A percentile compares a stretch with the other conserved stretches of the same genome.
phyloP scores from a whole-genome alignment of 176 grass and related monocot genomes.

The Elymus sibiricus region DNA sequence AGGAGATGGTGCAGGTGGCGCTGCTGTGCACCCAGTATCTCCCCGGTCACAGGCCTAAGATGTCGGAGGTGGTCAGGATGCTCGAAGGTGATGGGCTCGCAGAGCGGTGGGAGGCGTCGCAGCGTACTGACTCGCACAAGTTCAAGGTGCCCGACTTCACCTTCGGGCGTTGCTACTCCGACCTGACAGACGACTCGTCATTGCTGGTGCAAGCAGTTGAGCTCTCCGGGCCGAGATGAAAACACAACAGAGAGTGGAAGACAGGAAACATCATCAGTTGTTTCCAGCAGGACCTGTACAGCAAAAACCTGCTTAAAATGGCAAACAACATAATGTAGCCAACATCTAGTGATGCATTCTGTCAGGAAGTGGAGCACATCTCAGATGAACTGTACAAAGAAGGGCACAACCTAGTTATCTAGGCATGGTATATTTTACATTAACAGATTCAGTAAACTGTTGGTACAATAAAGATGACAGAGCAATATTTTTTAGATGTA shows the following conservation, averaged over 20 bases:
- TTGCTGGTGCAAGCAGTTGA: constrained; percentile 73
- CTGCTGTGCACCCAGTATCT: constrained; percentile 85
- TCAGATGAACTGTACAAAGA: constrained; percentile 36
- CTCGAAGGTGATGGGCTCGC: constrained; percentile 85
- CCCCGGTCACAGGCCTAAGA: constrained; percentile 62
- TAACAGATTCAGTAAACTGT: constrained; percentile 39
- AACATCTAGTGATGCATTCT: constrained; percentile 25
- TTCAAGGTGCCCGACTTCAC: constrained; percentile 64
- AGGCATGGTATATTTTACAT: constrained; percentile 44
- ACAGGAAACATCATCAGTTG: constrained; percentile 15
- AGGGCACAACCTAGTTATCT: constrained; percentile 26
- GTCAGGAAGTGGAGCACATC: constrained; percentile 33
- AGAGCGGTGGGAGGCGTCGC: constrained; percentile 75
- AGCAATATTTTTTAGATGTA: constrained; percentile 16
- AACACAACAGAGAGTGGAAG: constrained; percentile 12
- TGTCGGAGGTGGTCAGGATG: constrained; percentile 84
- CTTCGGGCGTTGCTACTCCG: constrained; percentile 52
- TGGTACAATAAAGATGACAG: constrained; percentile 19
- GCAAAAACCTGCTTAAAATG: constrained; percentile 6
- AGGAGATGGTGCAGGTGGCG: constrained; percentile 84
- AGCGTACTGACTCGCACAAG: constrained; percentile 35
- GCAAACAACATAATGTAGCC: constrained; percentile 24
- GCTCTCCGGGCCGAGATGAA: constrained; percentile 83
- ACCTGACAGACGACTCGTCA: constrained; percentile 65
- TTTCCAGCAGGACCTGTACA: constrained; percentile 41